These are phyloP conservation scores for Westerdykella sp. DNA, from an alignment of 2,329 filamentous ascomycete species.

Conservation along the genomic window DNA sequence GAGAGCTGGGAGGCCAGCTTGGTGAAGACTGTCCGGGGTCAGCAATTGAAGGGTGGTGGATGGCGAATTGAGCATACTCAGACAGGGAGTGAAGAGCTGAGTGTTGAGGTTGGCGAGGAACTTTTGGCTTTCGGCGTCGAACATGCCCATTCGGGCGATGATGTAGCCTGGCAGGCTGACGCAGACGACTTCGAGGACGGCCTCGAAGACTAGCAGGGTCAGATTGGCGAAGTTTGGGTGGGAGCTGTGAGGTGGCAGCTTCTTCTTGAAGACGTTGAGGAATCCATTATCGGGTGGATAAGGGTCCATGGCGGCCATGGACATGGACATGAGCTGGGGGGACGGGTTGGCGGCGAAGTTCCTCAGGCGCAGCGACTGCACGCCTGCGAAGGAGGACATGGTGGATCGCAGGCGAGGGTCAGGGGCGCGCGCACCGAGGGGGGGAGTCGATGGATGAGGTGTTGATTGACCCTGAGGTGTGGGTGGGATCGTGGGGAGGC, in stretches of 20 bases:
- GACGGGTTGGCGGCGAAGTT: constrained; percentile 13
- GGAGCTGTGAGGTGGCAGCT: constrained; percentile 29
- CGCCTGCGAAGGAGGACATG: constrained; percentile 24
- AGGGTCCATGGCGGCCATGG: constrained; percentile 27
- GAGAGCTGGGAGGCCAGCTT: constrained; percentile 94
- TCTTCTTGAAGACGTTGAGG: constrained; percentile 28
- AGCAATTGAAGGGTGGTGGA: constrained; percentile 1
- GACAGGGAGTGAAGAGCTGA: constrained; percentile 90
- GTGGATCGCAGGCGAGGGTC: constrained; percentile 3
- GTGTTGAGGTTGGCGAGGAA: constrained; percentile 96
- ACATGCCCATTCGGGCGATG: constrained; percentile 81
- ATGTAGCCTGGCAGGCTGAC: constrained; percentile 93
- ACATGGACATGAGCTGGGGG: constrained; percentile 29
- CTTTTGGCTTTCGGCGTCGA: constrained; percentile 93
- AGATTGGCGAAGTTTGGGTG: constrained; percentile 65
- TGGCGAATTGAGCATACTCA: constrained; percentile 55
- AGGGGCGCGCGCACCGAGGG: constrained; percentile 6
- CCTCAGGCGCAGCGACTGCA: constrained; percentile 35
- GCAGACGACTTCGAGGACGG: constrained; percentile 90
- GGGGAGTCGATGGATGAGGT: constrained; percentile 4
- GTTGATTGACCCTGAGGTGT: constrained; percentile 15
- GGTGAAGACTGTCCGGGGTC: constrained; percentile 66
- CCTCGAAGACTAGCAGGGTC: constrained; percentile 82
- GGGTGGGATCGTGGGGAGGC: neutral
- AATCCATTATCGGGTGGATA: constrained; percentile 21